These are phyloP conservation scores for Arthrinium phaeospermum DNA, from an alignment of 2,329 filamentous ascomycete species.

Conservation along the genomic window DNA sequence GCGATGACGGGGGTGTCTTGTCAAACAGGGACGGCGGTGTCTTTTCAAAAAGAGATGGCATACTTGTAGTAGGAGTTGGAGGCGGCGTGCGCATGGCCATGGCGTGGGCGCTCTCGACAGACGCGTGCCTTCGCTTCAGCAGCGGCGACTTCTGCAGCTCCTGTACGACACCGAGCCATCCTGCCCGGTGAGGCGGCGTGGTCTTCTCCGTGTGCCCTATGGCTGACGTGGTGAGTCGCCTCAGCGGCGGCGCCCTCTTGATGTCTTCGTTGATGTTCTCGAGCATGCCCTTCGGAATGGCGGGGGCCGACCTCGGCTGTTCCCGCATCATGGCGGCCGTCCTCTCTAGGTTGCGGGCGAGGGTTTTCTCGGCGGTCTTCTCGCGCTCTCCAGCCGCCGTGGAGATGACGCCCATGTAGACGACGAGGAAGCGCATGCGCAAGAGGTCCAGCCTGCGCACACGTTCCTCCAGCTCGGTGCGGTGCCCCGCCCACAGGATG, in stretches of 20 bases:
- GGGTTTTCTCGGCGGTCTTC: slow-evolving; percentile 38
- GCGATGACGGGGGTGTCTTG: slow-evolving; percentile 10
- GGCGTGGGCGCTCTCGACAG: slow-evolving; percentile 62
- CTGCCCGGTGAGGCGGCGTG: slow-evolving; percentile 53
- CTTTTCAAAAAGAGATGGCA: slow-evolving; percentile 1
- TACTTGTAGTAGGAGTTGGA: slow-evolving; percentile 14
- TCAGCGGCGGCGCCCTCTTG: slow-evolving; percentile 53
- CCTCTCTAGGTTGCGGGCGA: slow-evolving; percentile 30
- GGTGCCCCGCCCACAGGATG: slow-evolving; percentile 63
- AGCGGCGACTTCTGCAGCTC: slow-evolving; percentile 66
- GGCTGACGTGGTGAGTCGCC: slow-evolving; percentile 59
- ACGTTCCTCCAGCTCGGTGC: slow-evolving; percentile 60
- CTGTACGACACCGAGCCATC: slow-evolving; percentile 68
- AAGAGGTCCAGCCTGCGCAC: slow-evolving; percentile 64
- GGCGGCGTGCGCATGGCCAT: slow-evolving; percentile 44
- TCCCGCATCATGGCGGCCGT: slow-evolving; percentile 36
- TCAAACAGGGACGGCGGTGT: neutral
- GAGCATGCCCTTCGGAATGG: slow-evolving; percentile 36
- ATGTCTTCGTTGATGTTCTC: slow-evolving; percentile 51
- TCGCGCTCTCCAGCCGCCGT: slow-evolving; percentile 40
- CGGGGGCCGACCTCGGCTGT: neutral
- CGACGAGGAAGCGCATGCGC: slow-evolving; percentile 68
- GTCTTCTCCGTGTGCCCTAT: slow-evolving; percentile 58
- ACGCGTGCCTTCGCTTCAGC: slow-evolving; percentile 67
- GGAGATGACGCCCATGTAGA: slow-evolving; percentile 66